Evolutionary conservation across 73 alveolate genomes (phyloP), one percentile per base, ranked within the genome.

Genomic region (Diophrys appendiculata): DNA sequence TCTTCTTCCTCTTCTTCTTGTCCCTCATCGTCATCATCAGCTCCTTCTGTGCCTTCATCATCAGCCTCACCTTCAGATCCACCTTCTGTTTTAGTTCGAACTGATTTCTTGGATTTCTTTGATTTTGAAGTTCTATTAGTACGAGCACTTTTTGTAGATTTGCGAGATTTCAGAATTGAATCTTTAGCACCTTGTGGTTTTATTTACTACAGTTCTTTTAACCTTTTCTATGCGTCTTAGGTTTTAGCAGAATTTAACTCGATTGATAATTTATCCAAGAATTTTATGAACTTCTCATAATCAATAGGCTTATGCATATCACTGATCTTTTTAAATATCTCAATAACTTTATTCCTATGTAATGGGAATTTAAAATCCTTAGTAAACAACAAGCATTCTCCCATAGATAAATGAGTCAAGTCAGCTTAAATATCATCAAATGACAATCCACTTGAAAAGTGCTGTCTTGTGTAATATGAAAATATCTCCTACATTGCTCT

Each of bases 331-430:
- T 72, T 72, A 34, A 72, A 72, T 1, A 72, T 52, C 52, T 72
- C 81, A 18, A 72, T 72, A 22, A 72, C 23, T 30, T 72, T 72
- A 25, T 72, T 72, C 68, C 52, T 72, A 54, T 34, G 33, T 11
- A 72, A 27, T 26, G 81, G 81, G 2, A 72, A 18, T 52, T 72
- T 28, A 34, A 72, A 72, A 53, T 72, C 81, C 52, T 72, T 72
- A 28, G 72, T 22, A 52, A 72, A 72, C 30, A 72, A 32, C 53
- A 72, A 72, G 53, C 35, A 72, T 25, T 72, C 81, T 22, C 81
- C 81, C 29, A 72, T 25, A 52, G 28, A 53, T 18, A 72, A 65
- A 34, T 32, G 35, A 53, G 35, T 72, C 29, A 32, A 32, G 28
- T 72, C 52, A 29, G 68, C 23, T 71, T 29, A 31, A 26, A 72